A percentile compares a stretch with the other conserved stretches of the same genome.
Evolutionary conservation across 495 filamentous ascomycete genomes (phyloP).

Genomic region (Podospora didyma): DNA sequence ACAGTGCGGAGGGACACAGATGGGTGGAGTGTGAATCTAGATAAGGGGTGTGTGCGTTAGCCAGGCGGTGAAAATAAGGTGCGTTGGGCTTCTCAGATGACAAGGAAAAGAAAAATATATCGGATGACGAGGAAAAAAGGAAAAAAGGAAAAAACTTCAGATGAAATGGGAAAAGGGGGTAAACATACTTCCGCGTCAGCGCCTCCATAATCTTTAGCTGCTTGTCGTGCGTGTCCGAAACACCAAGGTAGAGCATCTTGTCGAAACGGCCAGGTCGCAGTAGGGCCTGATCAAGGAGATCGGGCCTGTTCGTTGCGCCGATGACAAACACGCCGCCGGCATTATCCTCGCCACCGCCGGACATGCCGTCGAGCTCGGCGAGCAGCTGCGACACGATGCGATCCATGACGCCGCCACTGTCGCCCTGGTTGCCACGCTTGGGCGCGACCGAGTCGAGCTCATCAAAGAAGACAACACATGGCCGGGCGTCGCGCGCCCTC

Average conservation of each 20-base stretch:
- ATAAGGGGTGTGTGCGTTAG: too few relatives aligned
- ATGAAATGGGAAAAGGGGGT: slow-evolving; percentile 9
- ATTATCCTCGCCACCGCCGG: slow-evolving; percentile 75
- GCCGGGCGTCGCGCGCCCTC: slow-evolving; percentile 87
- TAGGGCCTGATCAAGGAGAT: slow-evolving; percentile 87
- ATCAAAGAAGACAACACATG: slow-evolving; percentile 98
- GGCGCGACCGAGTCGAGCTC: slow-evolving; percentile 96
- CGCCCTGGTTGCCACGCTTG: slow-evolving; percentile 95
- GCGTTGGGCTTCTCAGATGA: too few relatives aligned
- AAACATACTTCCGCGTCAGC: slow-evolving; percentile 78
- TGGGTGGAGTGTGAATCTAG: slow-evolving; percentile 75
- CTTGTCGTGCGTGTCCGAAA: slow-evolving; percentile 95
- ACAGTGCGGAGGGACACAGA: slow-evolving; percentile 69
- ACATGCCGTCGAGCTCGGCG: slow-evolving; percentile 96
- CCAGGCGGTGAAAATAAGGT: too few relatives aligned
- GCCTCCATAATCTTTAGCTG: slow-evolving; percentile 93
- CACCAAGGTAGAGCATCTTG: slow-evolving; percentile 97
- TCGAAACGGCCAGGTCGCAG: slow-evolving; percentile 92
- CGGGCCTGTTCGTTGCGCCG: slow-evolving; percentile 91
- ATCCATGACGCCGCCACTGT: slow-evolving; percentile 98
- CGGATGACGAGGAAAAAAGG: neutral
- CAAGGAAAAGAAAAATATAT: too few relatives aligned
- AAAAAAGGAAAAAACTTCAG: slow-evolving; percentile 3
- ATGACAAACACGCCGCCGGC: slow-evolving; percentile 94
- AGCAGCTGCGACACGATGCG: slow-evolving; percentile 94